phyloP scores from a whole-genome alignment of 257 asterid species.

The Capsicum chinense region DNA sequence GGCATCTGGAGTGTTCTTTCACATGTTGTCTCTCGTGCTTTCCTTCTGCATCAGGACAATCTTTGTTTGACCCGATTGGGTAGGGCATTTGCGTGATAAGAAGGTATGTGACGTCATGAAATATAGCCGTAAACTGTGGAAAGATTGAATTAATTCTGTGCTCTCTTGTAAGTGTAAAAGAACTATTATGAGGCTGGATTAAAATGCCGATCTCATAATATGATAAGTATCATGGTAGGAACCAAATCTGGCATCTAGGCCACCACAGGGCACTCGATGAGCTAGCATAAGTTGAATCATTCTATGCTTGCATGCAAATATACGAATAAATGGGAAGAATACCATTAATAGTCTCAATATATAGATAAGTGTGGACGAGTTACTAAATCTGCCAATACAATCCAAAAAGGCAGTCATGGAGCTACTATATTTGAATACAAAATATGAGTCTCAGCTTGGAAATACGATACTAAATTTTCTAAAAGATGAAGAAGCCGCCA shows the following conservation, averaged over 20 bases:
- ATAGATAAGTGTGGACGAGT: not conserved
- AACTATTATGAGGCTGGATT: not conserved
- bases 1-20: not conserved
- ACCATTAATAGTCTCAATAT: no score
- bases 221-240: no score
- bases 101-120: not conserved
- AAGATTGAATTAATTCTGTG: not conserved
- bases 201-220: not conserved
- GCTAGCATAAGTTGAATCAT: no score
- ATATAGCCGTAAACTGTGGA: not conserved
- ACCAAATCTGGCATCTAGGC: no score
- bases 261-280: no score
- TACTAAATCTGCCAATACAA: not conserved
- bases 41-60: not conserved
- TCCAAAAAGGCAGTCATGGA: no score
- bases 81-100: not conserved
- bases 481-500: no score
- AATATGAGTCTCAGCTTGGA: no score
- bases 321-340: no score
- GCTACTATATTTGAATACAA: no score
- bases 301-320: no score
- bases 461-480: no score
- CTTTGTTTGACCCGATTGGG: not conserved
- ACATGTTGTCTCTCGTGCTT: not conserved
- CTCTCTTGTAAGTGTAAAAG: not conserved